These are phyloP conservation scores for Salix koriyanagi DNA, from an alignment of 345 rosid species.

Conservation along the genomic window DNA sequence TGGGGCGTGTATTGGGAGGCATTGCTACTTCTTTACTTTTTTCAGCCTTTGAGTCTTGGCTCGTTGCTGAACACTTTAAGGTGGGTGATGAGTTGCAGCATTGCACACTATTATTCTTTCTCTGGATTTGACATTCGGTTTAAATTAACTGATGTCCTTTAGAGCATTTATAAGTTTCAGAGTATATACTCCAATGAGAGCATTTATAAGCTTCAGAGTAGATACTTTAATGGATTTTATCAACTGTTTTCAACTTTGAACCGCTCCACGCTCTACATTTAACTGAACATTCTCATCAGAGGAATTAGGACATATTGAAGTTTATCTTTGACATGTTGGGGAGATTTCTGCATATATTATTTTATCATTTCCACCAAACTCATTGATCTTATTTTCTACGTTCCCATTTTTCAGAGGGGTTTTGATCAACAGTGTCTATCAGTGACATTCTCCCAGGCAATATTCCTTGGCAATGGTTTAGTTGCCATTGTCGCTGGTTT, in stretches of 20 bases:
- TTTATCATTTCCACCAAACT: not conserved
- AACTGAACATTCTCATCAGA: not conserved
- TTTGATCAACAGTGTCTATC: slow-evolving; percentile 93
- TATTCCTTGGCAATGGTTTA: slow-evolving; percentile 89
- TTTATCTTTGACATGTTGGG: not conserved
- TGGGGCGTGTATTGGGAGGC: slow-evolving; percentile 93
- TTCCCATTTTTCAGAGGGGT: slow-evolving; percentile 53
- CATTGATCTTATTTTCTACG: not conserved
- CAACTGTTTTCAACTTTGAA: not conserved
- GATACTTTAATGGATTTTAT: too few relatives aligned
- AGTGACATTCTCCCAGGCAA: slow-evolving; percentile 86
- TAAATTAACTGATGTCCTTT: not conserved
- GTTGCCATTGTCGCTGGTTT: slow-evolving; percentile 83
- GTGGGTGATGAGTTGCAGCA: slow-evolving; percentile 31
- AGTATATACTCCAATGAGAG: not conserved
- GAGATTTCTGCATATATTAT: not conserved
- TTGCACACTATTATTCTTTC: not conserved
- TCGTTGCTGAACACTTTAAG: slow-evolving; percentile 95
- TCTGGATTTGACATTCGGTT: not conserved
- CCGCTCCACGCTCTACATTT: not conserved
- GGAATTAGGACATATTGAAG: not conserved
- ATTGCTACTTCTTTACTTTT: slow-evolving; percentile 88
- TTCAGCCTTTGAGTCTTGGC: slow-evolving; percentile 96
- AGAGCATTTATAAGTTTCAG: not conserved
- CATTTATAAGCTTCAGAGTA: not conserved